Evolutionary conservation across 257 asterid species (phyloP).

Genomic region (Lantana camara): DNA sequence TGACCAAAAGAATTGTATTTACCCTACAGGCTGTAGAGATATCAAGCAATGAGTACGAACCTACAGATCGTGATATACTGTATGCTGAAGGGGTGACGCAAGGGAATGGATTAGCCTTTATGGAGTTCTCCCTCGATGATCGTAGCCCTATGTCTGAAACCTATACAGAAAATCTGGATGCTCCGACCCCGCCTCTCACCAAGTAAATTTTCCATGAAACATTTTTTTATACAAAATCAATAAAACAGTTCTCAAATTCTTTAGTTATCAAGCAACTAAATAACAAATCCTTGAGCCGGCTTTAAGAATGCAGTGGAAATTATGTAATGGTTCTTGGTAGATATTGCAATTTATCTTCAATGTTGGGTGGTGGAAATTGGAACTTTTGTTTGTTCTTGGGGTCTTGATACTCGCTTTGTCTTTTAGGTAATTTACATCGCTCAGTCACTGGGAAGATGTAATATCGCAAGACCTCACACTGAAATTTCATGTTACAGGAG

Average conservation of each 20-base stretch:
- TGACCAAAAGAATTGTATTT: not conserved
- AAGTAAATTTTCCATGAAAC: slow-evolving; percentile 42
- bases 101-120: slow-evolving; percentile 82
- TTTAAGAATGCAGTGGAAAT: too few species aligned
- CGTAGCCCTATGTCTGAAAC: slow-evolving; percentile 92
- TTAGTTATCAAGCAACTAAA: not conserved
- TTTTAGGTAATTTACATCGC: too few species aligned
- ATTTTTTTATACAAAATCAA: not conserved
- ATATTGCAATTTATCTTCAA: too few species aligned
- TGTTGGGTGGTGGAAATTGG: too few species aligned
- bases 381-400: too few species aligned
- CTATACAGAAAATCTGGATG: slow-evolving; percentile 72
- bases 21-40: slow-evolving; percentile 78
- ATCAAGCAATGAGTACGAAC: slow-evolving; percentile 88
- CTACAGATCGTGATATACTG: slow-evolving; percentile 75
- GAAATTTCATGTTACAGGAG: too few species aligned
- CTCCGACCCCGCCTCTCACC: slow-evolving; percentile 58
- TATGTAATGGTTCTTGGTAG: too few species aligned
- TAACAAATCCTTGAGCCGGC: slow-evolving; percentile 30
- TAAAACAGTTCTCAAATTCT: not conserved
- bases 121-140: slow-evolving; percentile 86
- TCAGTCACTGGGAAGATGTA: too few species aligned
- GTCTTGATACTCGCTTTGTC: too few species aligned
- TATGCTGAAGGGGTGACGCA: slow-evolving; percentile 88
- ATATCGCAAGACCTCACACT: too few species aligned